phyloP scores from a whole-genome alignment of 2,329 filamentous ascomycete genomes.

The Neopestalotiopsis rosae region DNA sequence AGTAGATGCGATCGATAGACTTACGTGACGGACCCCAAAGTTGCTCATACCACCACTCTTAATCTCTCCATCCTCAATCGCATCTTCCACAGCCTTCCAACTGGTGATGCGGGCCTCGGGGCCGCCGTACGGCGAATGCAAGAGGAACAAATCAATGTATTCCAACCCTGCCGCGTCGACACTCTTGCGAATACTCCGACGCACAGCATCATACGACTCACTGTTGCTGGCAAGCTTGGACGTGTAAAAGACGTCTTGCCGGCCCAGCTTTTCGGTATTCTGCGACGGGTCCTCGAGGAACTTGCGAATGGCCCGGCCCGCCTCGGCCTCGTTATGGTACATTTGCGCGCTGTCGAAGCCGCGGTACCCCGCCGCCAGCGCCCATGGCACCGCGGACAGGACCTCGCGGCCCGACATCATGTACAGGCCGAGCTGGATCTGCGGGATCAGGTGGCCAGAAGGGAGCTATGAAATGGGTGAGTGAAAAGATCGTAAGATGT shows the following conservation, averaged over 20 bases:
- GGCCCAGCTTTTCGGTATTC: slow-evolving; percentile 58
- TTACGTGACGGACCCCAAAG: slow-evolving; percentile 75
- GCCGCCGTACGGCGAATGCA: slow-evolving; percentile 82
- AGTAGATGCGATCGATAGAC: too few species aligned
- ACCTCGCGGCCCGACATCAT: slow-evolving; percentile 69
- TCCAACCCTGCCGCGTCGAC: slow-evolving; percentile 70
- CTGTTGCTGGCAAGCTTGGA: slow-evolving; percentile 75
- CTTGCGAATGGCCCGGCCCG: slow-evolving; percentile 67
- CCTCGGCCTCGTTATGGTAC: slow-evolving; percentile 73
- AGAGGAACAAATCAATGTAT: slow-evolving; percentile 80
- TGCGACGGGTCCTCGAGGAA: slow-evolving; percentile 52
- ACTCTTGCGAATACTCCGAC: slow-evolving; percentile 68
- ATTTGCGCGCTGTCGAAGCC: slow-evolving; percentile 60
- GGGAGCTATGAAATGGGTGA: slow-evolving; percentile 50
- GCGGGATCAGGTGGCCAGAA: slow-evolving; percentile 71
- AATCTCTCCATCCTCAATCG: slow-evolving; percentile 73
- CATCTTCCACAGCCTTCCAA: slow-evolving; percentile 80
- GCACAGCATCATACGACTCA: slow-evolving; percentile 69
- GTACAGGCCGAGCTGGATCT: slow-evolving; percentile 77
- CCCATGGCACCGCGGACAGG: slow-evolving; percentile 60
- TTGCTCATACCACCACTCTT: slow-evolving; percentile 78
- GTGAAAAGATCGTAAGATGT: too few species aligned
- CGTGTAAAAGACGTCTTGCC: slow-evolving; percentile 79
- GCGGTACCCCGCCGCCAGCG: slow-evolving; percentile 58
- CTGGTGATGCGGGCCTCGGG: slow-evolving; percentile 70